A percentile compares a stretch with the other conserved stretches of the same genome.
phyloP scores from a whole-genome alignment of 305 asterid species.

The Rubia peregrina region DNA sequence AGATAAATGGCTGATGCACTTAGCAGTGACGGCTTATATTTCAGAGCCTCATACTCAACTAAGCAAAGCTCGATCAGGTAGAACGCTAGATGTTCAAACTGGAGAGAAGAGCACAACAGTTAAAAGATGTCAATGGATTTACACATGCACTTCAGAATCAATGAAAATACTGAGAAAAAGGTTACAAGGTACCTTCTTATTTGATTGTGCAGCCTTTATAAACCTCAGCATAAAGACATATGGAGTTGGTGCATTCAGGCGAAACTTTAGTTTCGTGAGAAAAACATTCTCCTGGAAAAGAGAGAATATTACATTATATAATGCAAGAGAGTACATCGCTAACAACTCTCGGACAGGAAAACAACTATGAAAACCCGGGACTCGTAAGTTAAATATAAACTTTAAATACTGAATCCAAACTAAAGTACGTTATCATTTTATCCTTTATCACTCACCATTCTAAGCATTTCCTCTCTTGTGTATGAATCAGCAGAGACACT shows the following conservation, averaged over 20 bases:
- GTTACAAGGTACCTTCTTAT: constrained; percentile 36
- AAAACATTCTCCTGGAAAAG: constrained; percentile 66
- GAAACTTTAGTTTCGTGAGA: constrained; percentile 64
- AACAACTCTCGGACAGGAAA: not conserved
- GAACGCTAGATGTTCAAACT: constrained; percentile 82
- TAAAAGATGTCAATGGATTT: constrained; percentile 11
- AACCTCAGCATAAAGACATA: constrained; percentile 94
- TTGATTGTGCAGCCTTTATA: constrained; percentile 82
- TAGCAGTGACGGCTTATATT: constrained; percentile 79
- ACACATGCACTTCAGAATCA: not conserved
- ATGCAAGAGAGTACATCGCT: constrained; percentile 7
- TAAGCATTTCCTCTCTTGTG: constrained; percentile 73
- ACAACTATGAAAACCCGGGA: not conserved
- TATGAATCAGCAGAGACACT: constrained; percentile 79
- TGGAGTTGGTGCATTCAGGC: constrained; percentile 84
- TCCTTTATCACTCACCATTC: constrained; percentile 46
- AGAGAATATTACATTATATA: constrained; percentile 16
- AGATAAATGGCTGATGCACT: constrained; percentile 92
- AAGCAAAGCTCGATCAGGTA: constrained; percentile 91
- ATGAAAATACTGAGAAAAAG: constrained; percentile 1
- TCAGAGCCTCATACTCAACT: constrained; percentile 73
- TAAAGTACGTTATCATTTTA: not conserved
- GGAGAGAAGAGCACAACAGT: constrained; percentile 26
- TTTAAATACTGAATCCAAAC: not conserved
- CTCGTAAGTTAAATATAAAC: not conserved